A percentile compares a stretch with the other conserved stretches of the same genome.
Evolutionary conservation across 768 basidiomycete genomes (phyloP).

Genomic region (Lactarius psammicola): DNA sequence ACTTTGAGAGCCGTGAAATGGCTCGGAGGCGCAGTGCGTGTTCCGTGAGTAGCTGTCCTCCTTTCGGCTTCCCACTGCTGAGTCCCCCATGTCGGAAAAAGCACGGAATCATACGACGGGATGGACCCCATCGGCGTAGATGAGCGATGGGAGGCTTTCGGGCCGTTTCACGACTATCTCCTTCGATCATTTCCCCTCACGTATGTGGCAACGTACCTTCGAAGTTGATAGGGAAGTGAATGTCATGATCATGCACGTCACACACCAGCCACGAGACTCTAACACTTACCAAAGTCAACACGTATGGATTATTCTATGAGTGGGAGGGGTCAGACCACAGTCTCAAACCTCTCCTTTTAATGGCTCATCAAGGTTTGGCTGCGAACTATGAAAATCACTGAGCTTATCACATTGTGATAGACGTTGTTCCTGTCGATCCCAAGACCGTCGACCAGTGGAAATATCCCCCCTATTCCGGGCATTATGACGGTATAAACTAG

Average conservation of each 20-base stretch:
- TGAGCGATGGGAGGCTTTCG: conserved; percentile 44
- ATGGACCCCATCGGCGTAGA: conserved; percentile 50
- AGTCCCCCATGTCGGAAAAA: conserved; percentile 27
- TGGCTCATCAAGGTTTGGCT: conserved; percentile 50
- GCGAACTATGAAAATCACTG: background rate
- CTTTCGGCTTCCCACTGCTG: background rate
- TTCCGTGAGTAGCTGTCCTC: conserved; percentile 37
- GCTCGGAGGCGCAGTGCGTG: conserved; percentile 41
- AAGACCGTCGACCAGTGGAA: conserved; percentile 56
- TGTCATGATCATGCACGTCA: background rate
- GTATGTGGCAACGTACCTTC: conserved; percentile 36
- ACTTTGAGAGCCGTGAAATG: conserved; percentile 37
- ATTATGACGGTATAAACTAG: conserved; percentile 48
- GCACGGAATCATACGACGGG: conserved; percentile 52
- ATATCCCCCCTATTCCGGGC: conserved; percentile 61
- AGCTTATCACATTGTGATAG: conserved; percentile 34
- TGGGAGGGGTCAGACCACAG: conserved; percentile 52
- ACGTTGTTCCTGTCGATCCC: conserved; percentile 67
- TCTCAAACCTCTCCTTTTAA: conserved; percentile 54
- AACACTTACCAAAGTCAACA: conserved; percentile 55
- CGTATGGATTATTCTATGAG: conserved; percentile 58
- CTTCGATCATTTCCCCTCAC: conserved; percentile 58
- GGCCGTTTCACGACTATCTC: conserved; percentile 42
- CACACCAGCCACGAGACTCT: conserved; percentile 47
- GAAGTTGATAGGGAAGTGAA: too few relatives aligned